These are phyloP conservation scores for Tetrapisispora nanseiensis DNA, from an alignment of 805 yeast species.

Conservation along the genomic window DNA sequence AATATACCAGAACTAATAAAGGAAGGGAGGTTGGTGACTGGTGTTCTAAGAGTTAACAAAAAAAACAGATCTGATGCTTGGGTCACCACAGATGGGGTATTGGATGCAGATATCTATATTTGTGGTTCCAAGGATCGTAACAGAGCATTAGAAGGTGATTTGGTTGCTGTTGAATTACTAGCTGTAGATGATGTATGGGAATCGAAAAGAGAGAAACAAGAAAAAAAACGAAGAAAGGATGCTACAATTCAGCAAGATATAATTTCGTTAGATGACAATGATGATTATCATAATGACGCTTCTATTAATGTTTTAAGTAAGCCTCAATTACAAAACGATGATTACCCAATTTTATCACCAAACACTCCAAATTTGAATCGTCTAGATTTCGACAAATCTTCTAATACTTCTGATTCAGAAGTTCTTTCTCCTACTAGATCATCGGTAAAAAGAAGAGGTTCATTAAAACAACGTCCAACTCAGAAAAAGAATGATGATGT, in stretches of 20 bases:
- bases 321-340: conserved; percentile 12
- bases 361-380: conserved; percentile 1
- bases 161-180: conserved; percentile 89
- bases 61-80: conserved; percentile 96
- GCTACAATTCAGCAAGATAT: conserved; percentile 36
- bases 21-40: conserved; percentile 88
- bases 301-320: conserved; percentile 30
- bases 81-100: conserved; percentile 90
- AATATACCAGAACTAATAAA: conserved; percentile 80
- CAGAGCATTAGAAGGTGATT: conserved; percentile 92
- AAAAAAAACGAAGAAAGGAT: conserved; percentile 85
- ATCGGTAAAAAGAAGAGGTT: conserved; percentile 63
- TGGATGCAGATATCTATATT: conserved; percentile 93
- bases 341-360: conserved; percentile 1
- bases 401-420: conserved; percentile 8
- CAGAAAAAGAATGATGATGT: conserved; percentile 97
- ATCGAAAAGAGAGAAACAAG: conserved; percentile 92
- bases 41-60: conserved; percentile 86
- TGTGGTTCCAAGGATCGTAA: conserved; percentile 98
- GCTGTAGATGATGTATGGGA: conserved; percentile 98
- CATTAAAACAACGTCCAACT: conserved; percentile 88
- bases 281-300: conserved; percentile 75
- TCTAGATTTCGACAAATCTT: conserved; percentile 6
- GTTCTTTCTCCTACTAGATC: conserved; percentile 18
- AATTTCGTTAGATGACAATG: conserved; percentile 33